A percentile compares a stretch with the other conserved stretches of the same genome.
Evolutionary conservation across 768 basidiomycete genomes (phyloP).

Genomic region (Asterophora parasitica): DNA sequence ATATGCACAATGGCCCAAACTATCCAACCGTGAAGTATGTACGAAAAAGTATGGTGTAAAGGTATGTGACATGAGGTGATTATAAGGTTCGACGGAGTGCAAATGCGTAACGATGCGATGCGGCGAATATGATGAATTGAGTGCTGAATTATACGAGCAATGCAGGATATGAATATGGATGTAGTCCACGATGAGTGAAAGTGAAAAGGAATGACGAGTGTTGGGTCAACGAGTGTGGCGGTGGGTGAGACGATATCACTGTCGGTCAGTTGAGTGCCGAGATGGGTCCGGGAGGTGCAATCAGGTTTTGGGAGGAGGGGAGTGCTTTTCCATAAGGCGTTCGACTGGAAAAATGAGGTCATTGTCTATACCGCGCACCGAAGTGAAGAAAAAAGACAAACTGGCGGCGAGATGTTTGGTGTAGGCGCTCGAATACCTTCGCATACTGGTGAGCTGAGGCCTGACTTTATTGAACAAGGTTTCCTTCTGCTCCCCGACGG

Average conservation of each 20-base stretch:
- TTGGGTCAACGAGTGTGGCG: conserved; percentile 20
- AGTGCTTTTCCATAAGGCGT: conserved; percentile 55
- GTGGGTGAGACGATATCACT: conserved; percentile 12
- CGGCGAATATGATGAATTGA: conserved; percentile 18
- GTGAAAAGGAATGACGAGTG: conserved; percentile 17
- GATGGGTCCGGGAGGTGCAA: neutral
- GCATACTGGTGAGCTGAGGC: conserved; percentile 66
- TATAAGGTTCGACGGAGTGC: conserved; percentile 18
- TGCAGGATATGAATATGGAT: conserved; percentile 16
- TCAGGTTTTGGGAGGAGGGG: conserved; percentile 21
- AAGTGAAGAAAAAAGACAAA: conserved; percentile 33
- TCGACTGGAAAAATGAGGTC: conserved; percentile 44
- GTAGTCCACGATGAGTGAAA: conserved; percentile 6
- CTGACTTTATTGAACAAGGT: conserved; percentile 55
- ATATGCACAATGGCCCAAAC: conserved; percentile 16
- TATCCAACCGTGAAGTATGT: conserved; percentile 14
- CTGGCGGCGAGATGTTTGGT: conserved; percentile 80
- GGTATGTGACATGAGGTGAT: conserved; percentile 24
- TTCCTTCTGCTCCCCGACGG: conserved; percentile 70
- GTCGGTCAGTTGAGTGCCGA: neutral
- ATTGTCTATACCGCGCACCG: conserved; percentile 10
- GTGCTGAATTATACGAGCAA: conserved; percentile 20
- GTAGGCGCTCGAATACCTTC: conserved; percentile 65
- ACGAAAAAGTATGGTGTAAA: conserved; percentile 15
- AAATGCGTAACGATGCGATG: conserved; percentile 27